Evolutionary conservation across 495 filamentous ascomycete genomes (phyloP).

Genomic region (Penicillium alfredii): DNA sequence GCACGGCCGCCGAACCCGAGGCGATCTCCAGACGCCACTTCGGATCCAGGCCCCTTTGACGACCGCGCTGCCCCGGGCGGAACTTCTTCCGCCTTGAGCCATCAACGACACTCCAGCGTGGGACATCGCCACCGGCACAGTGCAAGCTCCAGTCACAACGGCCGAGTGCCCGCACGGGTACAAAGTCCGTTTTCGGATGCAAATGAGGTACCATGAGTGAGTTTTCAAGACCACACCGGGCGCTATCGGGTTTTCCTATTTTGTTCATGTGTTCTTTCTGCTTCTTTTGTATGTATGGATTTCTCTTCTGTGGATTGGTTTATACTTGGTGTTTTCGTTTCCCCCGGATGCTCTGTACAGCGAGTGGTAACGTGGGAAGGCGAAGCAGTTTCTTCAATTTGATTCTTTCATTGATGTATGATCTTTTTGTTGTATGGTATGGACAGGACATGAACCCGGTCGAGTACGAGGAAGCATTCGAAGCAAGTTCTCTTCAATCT

Average conservation of each 20-base stretch:
- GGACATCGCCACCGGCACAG: neutral
- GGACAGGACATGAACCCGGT: too few species aligned
- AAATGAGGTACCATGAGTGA: slow-evolving; percentile 54
- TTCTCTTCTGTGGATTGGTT: slow-evolving; percentile 9
- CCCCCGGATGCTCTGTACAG: slow-evolving; percentile 18
- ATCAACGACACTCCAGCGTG: slow-evolving; percentile 2
- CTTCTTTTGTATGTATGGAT: slow-evolving; percentile 24
- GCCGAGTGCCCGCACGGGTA: slow-evolving; percentile 26
- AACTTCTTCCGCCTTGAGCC: slow-evolving; percentile 14
- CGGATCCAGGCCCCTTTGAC: slow-evolving; percentile 57
- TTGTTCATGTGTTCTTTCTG: slow-evolving; percentile 5
- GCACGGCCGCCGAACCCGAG: slow-evolving; percentile 3
- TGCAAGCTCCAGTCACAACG: slow-evolving; percentile 22
- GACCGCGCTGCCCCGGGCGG: slow-evolving; percentile 38
- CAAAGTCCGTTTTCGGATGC: slow-evolving; percentile 43
- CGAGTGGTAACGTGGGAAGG: slow-evolving; percentile 17
- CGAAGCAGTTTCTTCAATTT: slow-evolving; percentile 14
- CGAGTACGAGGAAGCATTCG: too few species aligned
- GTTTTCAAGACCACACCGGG: neutral
- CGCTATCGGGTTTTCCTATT: slow-evolving; percentile 3
- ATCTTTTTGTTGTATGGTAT: neutral
- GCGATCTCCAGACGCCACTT: slow-evolving; percentile 41
- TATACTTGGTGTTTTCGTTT: slow-evolving; percentile 11
- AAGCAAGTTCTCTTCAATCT: neutral
- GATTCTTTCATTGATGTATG: slow-evolving; percentile 5